These are phyloP conservation scores for Bipolaris victoriae DNA, from an alignment of 2,329 filamentous ascomycete species.

Conservation along the genomic window DNA sequence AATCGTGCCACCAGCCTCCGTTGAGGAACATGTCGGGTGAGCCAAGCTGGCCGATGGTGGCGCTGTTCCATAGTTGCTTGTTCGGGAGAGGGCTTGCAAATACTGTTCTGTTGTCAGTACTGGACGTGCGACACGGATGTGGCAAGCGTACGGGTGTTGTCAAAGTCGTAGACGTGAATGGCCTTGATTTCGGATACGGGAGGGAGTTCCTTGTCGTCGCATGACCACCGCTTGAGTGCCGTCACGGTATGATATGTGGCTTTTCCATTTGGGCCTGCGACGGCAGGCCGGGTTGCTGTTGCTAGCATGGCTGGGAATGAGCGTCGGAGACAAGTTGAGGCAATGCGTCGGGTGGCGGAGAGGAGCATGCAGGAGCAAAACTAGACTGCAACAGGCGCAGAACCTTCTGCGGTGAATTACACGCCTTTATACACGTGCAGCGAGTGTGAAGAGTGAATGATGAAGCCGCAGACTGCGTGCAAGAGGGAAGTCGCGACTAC, in stretches of 20 bases:
- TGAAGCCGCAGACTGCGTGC: slow-evolving; percentile 3
- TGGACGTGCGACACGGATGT: slow-evolving; percentile 6
- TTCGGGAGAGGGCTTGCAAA: slow-evolving; percentile 93
- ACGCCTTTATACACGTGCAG: slow-evolving; percentile 10
- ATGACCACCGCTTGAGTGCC: slow-evolving; percentile 82
- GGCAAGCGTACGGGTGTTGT: slow-evolving; percentile 78
- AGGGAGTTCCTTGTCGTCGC: slow-evolving; percentile 75
- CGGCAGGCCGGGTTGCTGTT: slow-evolving; percentile 39
- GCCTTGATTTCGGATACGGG: slow-evolving; percentile 72
- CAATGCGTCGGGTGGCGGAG: slow-evolving; percentile 26
- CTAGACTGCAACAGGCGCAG: not conserved
- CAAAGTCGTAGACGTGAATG: slow-evolving; percentile 96
- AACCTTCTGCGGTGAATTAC: not conserved
- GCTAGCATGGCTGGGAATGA: slow-evolving; percentile 42
- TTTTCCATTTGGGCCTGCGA: slow-evolving; percentile 37
- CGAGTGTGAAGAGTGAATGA: slow-evolving; percentile 9
- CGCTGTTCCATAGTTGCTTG: slow-evolving; percentile 80
- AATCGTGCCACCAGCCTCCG: slow-evolving; percentile 98
- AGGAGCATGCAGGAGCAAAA: slow-evolving; percentile 33
- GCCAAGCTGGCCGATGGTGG: slow-evolving; percentile 77
- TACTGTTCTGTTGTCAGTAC: slow-evolving; percentile 58
- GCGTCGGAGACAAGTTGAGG: slow-evolving; percentile 23
- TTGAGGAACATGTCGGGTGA: slow-evolving; percentile 77
- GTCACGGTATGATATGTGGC: slow-evolving; percentile 65
- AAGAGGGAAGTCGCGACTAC: slow-evolving; percentile 21